phyloP scores from a whole-genome alignment of 1,284 basidiomycete species.

The Sphaerobolus stellatus region DNA sequence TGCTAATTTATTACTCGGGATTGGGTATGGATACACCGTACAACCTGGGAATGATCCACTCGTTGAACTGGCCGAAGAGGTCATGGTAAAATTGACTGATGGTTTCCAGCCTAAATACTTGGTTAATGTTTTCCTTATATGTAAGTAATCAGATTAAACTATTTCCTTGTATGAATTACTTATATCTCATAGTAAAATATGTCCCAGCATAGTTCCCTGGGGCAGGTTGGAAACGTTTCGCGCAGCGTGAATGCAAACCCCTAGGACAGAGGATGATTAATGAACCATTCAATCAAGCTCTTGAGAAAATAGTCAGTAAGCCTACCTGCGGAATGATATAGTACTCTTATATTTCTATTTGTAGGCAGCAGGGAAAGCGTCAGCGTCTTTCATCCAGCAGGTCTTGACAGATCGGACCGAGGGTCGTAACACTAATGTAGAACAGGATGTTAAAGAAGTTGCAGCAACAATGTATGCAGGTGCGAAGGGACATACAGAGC shows the following conservation, averaged over 20 bases:
- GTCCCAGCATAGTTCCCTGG: neutral
- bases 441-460: slow-evolving; percentile 7
- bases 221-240: slow-evolving; percentile 3
- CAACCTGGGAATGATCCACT: neutral
- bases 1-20: neutral
- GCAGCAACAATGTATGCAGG: slow-evolving; percentile 10
- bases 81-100: neutral
- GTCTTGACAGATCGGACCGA: slow-evolving; percentile 1
- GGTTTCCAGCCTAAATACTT: neutral
- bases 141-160: neutral
- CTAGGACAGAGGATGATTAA: neutral
- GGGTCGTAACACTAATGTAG: neutral
- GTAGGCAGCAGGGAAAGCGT: neutral
- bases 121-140: neutral
- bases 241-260: neutral
- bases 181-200: neutral
- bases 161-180: neutral
- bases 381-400: slow-evolving; percentile 1
- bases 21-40: neutral
- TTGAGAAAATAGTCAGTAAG: neutral
- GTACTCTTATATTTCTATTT: slow-evolving; percentile 16
- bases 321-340: slow-evolving; percentile 41
- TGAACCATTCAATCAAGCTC: neutral
- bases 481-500: neutral
- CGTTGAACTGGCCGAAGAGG: neutral